phyloP scores from a whole-genome alignment of 805 yeast genomes.

The Yamadazyma scolyti region DNA sequence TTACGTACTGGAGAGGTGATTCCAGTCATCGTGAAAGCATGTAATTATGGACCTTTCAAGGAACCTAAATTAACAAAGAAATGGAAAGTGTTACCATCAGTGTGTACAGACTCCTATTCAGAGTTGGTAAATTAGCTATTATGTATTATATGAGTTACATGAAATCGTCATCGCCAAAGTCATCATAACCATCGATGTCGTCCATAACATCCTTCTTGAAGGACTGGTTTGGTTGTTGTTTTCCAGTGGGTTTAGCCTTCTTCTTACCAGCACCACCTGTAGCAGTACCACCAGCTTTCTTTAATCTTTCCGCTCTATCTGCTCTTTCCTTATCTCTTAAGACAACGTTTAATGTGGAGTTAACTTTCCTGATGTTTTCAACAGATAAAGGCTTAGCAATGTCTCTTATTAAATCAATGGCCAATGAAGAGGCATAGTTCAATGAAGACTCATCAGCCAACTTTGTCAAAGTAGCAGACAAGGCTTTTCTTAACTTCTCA shows the following conservation, averaged over 20 bases:
- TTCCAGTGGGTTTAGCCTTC: constrained; percentile 81
- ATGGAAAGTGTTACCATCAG: constrained; percentile 10
- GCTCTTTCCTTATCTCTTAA: constrained; percentile 83
- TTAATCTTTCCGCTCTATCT: constrained; percentile 83
- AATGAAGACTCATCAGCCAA: constrained; percentile 55
- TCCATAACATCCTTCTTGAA: constrained; percentile 65
- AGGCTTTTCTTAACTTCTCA: constrained; percentile 46
- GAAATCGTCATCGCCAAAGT: constrained; percentile 77
- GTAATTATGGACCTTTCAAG: constrained; percentile 6
- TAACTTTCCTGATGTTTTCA: constrained; percentile 81
- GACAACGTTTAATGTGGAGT: constrained; percentile 76
- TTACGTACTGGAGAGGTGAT: constrained; percentile 25
- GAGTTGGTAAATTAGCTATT: neutral
- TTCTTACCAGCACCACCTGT: constrained; percentile 94
- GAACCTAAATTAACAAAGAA: constrained; percentile 11
- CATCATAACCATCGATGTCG: constrained; percentile 52
- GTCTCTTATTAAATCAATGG: constrained; percentile 84
- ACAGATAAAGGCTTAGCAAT: constrained; percentile 74
- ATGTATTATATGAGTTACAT: constrained; percentile 51
- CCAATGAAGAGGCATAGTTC: constrained; percentile 70
- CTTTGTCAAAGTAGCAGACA: constrained; percentile 19
- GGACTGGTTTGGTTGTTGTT: constrained; percentile 47
- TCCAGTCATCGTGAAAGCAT: constrained; percentile 21
- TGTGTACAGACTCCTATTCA: constrained; percentile 6
- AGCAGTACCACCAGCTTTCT: constrained; percentile 79